Percentiles rank a stretch among this genome's conserved stretches.
Evolutionary conservation across 2,329 filamentous ascomycete genomes (phyloP).

Genomic region (Apiospora kogelbergensis): DNA sequence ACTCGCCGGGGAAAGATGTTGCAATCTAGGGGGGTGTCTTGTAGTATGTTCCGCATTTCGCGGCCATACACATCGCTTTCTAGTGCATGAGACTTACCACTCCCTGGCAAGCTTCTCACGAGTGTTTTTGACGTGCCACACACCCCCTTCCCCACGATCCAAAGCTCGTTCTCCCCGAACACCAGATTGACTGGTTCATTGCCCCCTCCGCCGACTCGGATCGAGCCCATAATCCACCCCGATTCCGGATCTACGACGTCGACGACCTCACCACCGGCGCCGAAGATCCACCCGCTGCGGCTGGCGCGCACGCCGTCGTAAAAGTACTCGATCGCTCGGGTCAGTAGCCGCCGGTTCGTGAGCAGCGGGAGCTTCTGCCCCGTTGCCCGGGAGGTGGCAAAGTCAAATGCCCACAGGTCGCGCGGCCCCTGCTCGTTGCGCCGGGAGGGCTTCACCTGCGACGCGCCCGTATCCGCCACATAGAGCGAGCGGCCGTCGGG

Average conservation of each 20-base stretch:
- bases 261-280: constrained; percentile 1
- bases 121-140: not conserved
- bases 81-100: not conserved
- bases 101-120: not conserved
- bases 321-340: not conserved
- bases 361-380: not conserved
- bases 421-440: not conserved
- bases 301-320: constrained; percentile 7
- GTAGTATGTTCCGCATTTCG: not conserved
- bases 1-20: not conserved
- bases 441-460: not conserved
- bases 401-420: constrained; percentile 7
- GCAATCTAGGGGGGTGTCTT: not conserved
- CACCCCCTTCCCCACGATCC: not conserved
- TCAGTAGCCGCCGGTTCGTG: constrained; percentile 4
- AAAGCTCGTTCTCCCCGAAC: not conserved
- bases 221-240: constrained; percentile 1
- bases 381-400: not conserved
- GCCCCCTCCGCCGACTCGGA: not conserved
- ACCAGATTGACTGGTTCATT: not conserved
- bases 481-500: constrained; percentile 1
- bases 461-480: not conserved
- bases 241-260: constrained; percentile 2
- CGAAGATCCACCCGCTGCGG: not conserved
- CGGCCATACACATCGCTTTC: too few species aligned